Evolutionary conservation across 768 basidiomycete species (phyloP).

Genomic region (Mycena maculata): DNA sequence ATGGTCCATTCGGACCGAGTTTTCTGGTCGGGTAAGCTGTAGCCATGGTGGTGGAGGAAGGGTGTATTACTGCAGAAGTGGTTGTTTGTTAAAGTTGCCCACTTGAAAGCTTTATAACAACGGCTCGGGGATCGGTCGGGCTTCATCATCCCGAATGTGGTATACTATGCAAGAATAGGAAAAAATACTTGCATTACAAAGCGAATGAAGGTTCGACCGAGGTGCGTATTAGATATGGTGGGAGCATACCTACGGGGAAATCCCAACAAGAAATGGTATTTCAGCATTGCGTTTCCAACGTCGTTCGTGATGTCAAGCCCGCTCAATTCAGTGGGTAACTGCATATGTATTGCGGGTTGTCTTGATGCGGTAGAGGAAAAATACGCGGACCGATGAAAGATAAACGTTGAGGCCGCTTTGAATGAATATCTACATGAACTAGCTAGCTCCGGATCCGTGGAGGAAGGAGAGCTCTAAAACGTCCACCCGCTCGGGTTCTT

Average conservation of each 20-base stretch:
- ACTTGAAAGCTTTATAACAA: neutral
- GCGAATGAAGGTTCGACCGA: no score
- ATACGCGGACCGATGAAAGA: no score
- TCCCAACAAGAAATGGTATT: neutral
- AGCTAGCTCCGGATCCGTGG: no score
- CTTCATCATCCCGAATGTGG: conserved; percentile 4
- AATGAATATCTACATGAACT: no score
- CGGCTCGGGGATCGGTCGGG: conserved; percentile 7
- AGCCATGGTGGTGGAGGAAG: no score
- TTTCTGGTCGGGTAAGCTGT: conserved; percentile 19
- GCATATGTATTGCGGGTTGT: neutral
- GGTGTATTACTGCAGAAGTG: no score
- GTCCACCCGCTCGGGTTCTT: no score
- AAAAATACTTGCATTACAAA: no score
- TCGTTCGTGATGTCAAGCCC: neutral
- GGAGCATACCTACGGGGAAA: neutral
- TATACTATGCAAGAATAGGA: neutral
- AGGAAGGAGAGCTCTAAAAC: no score
- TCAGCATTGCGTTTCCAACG: neutral
- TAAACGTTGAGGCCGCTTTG: no score
- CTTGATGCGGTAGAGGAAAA: neutral
- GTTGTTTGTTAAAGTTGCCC: neutral
- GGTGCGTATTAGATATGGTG: neutral
- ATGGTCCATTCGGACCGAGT: conserved; percentile 26
- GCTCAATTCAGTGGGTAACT: conserved; percentile 3